These are phyloP conservation scores for Lepidium campestre DNA, from an alignment of 441 rosid species.

Conservation along the genomic window DNA sequence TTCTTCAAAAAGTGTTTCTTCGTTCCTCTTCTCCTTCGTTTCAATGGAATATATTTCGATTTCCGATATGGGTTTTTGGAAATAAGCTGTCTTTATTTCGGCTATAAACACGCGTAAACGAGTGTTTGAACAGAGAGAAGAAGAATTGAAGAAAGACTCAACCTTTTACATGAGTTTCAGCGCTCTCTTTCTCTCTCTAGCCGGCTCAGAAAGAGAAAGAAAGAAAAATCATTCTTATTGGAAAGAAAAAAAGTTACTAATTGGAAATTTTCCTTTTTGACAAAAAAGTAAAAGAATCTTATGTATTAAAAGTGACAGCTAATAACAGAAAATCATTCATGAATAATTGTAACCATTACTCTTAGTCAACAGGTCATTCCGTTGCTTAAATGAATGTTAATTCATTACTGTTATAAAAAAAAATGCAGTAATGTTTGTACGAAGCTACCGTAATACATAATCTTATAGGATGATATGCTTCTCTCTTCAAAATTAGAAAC, in stretches of 20 bases:
- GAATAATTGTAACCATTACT: slow-evolving; percentile 6
- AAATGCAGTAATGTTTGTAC: slow-evolving; percentile 5
- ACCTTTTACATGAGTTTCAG: slow-evolving; percentile 12
- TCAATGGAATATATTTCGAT: background rate
- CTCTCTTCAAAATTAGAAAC: too few relatives aligned
- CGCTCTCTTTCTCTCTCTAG: background rate
- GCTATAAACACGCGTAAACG: slow-evolving; percentile 2
- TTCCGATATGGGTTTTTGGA: background rate
- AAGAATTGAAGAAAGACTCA: slow-evolving; percentile 3
- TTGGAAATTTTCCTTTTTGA: slow-evolving; percentile 10
- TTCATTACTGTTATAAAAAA: background rate
- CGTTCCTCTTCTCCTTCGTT: background rate
- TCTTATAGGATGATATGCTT: too few relatives aligned
- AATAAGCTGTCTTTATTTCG: background rate
- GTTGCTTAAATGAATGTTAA: background rate
- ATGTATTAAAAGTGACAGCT: slow-evolving; percentile 22
- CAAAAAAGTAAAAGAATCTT: slow-evolving; percentile 18
- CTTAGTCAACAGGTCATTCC: background rate
- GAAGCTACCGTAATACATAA: too few relatives aligned
- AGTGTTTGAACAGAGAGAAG: slow-evolving; percentile 16
- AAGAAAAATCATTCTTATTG: background rate
- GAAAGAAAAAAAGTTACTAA: background rate
- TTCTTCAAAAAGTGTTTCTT: background rate
- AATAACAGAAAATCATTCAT: background rate
- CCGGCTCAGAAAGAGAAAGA: slow-evolving; percentile 8